Conservation (phyloP, 208 protist species). For the Phytomonas serpens region DNA sequence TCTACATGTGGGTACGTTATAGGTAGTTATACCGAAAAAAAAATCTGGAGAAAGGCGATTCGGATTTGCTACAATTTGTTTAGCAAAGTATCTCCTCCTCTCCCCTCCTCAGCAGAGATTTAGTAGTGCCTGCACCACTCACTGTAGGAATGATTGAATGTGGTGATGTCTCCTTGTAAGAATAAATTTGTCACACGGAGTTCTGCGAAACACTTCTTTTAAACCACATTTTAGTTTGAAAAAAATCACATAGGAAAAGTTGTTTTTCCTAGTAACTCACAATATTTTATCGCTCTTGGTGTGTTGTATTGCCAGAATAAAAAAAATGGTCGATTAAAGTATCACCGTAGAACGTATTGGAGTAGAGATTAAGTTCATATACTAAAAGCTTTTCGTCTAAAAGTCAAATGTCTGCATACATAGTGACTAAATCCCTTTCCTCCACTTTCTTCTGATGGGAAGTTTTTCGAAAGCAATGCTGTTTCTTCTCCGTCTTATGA, state of each 20-base stretch:
- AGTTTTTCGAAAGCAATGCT: background rate
- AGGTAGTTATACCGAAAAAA: background rate
- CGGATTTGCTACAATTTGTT: background rate
- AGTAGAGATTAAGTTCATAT: background rate
- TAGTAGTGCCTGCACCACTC: background rate
- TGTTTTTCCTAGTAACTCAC: background rate
- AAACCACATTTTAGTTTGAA: background rate
- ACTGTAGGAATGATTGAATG: background rate
- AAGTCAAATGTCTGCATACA: background rate
- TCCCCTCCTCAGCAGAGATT: background rate
- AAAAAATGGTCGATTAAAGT: background rate
- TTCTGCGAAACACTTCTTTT: background rate
- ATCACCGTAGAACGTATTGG: background rate
- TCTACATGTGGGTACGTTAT: background rate
- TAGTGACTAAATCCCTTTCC: background rate
- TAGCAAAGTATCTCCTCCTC: background rate
- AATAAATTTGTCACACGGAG: background rate
- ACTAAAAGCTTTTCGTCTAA: background rate
- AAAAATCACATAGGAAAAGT: background rate
- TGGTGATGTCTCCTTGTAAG: background rate
- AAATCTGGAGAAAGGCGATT: background rate
- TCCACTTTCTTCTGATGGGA: background rate
- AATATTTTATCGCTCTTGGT: background rate
- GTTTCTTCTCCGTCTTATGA: background rate
- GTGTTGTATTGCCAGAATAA: background rate